Conservation (phyloP, 805 yeast species). For the Barnettozyma populi region DNA sequence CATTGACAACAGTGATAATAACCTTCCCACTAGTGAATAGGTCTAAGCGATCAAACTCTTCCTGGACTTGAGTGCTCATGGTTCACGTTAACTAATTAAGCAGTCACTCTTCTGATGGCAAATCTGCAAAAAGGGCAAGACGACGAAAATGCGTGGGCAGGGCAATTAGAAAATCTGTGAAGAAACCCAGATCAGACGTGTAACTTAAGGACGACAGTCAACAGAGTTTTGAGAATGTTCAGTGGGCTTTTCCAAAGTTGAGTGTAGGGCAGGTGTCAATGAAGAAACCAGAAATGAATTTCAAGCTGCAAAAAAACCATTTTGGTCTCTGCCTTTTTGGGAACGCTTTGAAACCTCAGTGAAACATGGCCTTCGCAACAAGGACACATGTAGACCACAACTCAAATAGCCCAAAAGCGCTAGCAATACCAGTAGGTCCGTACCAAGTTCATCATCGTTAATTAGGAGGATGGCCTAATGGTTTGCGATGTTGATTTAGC, state of each 20-base stretch:
- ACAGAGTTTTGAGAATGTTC: background rate
- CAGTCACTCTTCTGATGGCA: background rate
- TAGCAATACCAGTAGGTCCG: background rate
- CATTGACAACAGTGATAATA: background rate
- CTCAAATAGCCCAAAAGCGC: background rate
- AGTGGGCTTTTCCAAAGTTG: background rate
- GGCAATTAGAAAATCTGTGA: background rate
- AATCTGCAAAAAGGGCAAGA: background rate
- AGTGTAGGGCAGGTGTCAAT: background rate
- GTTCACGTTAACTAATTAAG: background rate
- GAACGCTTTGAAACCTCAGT: background rate
- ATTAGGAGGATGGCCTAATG: background rate
- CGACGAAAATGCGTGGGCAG: background rate
- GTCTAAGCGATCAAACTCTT: background rate
- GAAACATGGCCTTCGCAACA: background rate
- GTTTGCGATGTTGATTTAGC: background rate
- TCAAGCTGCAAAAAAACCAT: background rate
- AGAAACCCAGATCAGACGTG: background rate
- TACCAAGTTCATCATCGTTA: background rate
- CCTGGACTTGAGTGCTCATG: slow-evolving; percentile 1
- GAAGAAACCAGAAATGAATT: background rate
- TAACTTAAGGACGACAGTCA: background rate
- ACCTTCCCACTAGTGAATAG: background rate
- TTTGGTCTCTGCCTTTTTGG: background rate
- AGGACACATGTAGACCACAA: background rate